Evolutionary conservation across 352 stramenopile genomes (phyloP).

Genomic region (Globisporangium radiosum): DNA sequence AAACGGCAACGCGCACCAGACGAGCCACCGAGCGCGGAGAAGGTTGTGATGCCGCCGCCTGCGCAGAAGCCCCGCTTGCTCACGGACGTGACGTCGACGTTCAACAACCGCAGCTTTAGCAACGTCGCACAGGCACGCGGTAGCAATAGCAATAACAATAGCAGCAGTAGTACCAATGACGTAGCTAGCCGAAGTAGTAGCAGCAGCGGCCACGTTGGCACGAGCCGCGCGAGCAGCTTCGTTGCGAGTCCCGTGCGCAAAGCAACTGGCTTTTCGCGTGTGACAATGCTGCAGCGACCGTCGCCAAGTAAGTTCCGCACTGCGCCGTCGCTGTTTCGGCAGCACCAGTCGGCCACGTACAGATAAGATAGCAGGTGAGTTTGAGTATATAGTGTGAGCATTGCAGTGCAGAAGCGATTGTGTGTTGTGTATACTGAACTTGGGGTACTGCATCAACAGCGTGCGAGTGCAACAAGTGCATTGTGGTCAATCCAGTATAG

Average conservation of each 20-base stretch:
- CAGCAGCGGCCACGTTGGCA: background rate
- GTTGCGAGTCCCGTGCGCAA: slow-evolving; percentile 17
- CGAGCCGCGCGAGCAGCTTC: background rate
- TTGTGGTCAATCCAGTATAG: background rate
- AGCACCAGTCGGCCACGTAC: slow-evolving; percentile 28
- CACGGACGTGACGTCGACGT: slow-evolving; percentile 18
- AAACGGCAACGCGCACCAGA: slow-evolving; percentile 47
- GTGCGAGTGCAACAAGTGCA: background rate
- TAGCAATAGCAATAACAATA: background rate
- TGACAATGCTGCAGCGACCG: slow-evolving; percentile 14
- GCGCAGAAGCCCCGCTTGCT: slow-evolving; percentile 48
- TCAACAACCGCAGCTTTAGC: slow-evolving; percentile 13
- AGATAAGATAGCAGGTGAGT: slow-evolving; percentile 12
- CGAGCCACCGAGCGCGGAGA: slow-evolving; percentile 36
- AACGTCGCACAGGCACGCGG: slow-evolving; percentile 14
- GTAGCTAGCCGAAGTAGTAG: background rate
- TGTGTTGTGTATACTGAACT: too few relatives aligned
- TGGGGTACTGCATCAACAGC: too few relatives aligned
- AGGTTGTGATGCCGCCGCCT: slow-evolving; percentile 22
- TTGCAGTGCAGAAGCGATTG: background rate
- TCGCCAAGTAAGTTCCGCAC: slow-evolving; percentile 56
- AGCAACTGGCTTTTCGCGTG: background rate
- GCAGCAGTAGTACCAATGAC: background rate
- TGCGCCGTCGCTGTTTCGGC: slow-evolving; percentile 27
- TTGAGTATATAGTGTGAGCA: background rate